Conservation (phyloP, 306 rosid species). For the Gastrolobium villosum region DNA sequence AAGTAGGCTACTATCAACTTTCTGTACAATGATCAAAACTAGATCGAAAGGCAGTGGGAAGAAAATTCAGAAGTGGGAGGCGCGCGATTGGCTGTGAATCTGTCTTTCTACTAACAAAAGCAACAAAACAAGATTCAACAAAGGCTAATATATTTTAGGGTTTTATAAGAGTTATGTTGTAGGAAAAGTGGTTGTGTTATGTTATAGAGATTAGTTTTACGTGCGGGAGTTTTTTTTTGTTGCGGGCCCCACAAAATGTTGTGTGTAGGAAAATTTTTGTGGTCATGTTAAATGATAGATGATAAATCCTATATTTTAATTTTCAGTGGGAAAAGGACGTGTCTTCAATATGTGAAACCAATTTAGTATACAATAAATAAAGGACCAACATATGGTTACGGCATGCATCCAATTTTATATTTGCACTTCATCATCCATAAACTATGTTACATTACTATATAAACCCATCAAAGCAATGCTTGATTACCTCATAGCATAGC, state of each 20-base stretch:
- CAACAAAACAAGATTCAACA: constrained; percentile 3
- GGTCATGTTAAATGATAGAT: too few relatives aligned
- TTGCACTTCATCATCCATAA: not conserved
- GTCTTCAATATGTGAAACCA: too few relatives aligned
- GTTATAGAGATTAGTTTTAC: too few relatives aligned
- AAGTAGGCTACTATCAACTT: too few relatives aligned
- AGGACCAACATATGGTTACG: not conserved
- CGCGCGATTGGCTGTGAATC: not conserved
- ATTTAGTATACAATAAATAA: not conserved
- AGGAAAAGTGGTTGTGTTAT: too few relatives aligned
- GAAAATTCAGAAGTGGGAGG: not conserved
- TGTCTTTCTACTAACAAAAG: not conserved
- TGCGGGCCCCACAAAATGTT: too few relatives aligned
- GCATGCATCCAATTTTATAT: not conserved
- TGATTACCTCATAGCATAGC: not conserved
- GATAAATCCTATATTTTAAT: too few relatives aligned
- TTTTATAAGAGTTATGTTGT: too few relatives aligned
- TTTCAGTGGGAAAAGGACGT: too few relatives aligned
- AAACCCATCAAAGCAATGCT: not conserved
- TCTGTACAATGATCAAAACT: too few relatives aligned
- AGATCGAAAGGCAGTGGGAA: not conserved
- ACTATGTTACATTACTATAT: not conserved
- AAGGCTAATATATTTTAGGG: not conserved
- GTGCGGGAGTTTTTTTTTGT: too few relatives aligned
- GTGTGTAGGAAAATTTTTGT: too few relatives aligned